Evolutionary conservation across 1,284 basidiomycete genomes (phyloP), one percentile per base, ranked within the genome.

Genomic region (Cutaneotrichosporon cavernicola): DNA sequence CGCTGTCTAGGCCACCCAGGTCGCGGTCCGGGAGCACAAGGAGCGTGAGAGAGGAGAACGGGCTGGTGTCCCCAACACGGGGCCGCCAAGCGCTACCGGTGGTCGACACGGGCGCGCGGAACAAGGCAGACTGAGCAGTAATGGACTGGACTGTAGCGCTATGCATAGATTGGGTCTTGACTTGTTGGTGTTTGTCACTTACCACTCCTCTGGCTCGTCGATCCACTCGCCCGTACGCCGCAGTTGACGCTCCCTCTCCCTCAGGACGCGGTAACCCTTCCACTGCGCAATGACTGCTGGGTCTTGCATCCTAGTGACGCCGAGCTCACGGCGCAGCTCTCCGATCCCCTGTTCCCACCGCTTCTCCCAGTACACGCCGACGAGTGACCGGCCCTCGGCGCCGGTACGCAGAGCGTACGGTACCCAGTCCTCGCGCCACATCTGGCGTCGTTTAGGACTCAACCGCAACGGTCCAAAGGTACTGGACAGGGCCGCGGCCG

Each of bases 341-440:
- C 86, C 86, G 5, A 96, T 81, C 63, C 90, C 85, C 78, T 91
- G 88, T 62, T 88, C 87, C 95, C 95, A 99, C 65, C 93, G 83
- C 77, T 92, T 85, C 81, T 99, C 96, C 97, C 96, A 99, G 73
- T 95, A 94, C 9, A 99, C 89, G 0, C 89, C 90, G 63, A 98
- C 90, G 64, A 99, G 80, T 70, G 89, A 90, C 71, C 84, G 84
- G 1, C 81, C 80, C 32, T 89, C 85, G 31, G 88, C 86, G 1
- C 92, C 94, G 65, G 90, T 90, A 64, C 87, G 86, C 61, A 95
- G 80, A 10, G 94, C 95, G 95, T 94, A 97, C 0, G 91, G 90
- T 11, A 93, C 86, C 79, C 90, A 96, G 76, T 96, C 91, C 18
- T 70, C 61, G 16, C 70, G 50, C 76, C 79, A 81, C 52, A 72